Evolutionary conservation across 73 alveolate species (phyloP).

Genomic region (Breviolum minutum): DNA sequence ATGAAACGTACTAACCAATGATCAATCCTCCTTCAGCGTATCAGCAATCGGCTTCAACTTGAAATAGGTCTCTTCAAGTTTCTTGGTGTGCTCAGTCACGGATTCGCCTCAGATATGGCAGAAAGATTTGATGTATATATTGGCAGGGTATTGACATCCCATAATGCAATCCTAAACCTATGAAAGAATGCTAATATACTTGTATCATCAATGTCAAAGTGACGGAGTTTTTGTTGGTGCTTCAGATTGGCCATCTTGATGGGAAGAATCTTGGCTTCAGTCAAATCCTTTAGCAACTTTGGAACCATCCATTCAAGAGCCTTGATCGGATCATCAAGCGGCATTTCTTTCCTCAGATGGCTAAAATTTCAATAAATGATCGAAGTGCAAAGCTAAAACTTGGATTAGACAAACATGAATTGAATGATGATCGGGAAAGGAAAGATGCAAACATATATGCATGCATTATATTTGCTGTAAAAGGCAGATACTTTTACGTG

Average conservation of each 20-base stretch:
- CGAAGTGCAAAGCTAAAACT: too few relatives aligned
- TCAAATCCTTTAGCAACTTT: neutral
- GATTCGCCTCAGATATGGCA: too few relatives aligned
- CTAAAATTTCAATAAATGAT: too few relatives aligned
- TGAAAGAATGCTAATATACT: too few relatives aligned
- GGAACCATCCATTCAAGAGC: neutral
- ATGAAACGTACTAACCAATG: neutral
- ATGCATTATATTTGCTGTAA: too few relatives aligned
- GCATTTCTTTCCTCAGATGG: constrained; percentile 22
- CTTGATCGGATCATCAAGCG: neutral
- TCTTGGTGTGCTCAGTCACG: neutral
- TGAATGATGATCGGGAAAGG: too few relatives aligned
- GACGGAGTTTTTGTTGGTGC: neutral
- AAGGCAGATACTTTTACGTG: too few relatives aligned
- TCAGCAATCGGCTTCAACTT: neutral
- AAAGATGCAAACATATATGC: too few relatives aligned
- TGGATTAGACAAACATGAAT: too few relatives aligned
- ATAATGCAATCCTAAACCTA: too few relatives aligned
- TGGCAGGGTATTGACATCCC: too few relatives aligned
- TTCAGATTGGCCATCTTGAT: neutral
- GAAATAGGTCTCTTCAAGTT: neutral
- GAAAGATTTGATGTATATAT: too few relatives aligned
- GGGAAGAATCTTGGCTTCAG: neutral
- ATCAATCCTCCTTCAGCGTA: neutral
- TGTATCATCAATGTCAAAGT: neutral